These are phyloP conservation scores for Trypanosoma grayi DNA, from an alignment of 208 protist genomes.

Conservation along the genomic window DNA sequence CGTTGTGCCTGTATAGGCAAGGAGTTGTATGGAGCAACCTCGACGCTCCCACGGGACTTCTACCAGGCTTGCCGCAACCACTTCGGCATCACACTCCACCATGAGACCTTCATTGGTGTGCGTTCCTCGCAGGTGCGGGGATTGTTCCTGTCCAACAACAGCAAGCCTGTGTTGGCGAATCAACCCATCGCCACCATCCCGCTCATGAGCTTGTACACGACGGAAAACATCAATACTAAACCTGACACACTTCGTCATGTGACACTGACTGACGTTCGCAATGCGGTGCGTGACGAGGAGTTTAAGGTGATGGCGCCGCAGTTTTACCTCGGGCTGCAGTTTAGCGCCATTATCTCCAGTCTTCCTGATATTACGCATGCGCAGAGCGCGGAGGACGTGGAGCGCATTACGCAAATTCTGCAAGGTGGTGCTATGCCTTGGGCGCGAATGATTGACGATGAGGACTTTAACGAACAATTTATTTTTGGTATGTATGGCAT, in stretches of 20 bases:
- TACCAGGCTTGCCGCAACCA: slow-evolving; percentile 50
- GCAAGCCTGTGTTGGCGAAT: slow-evolving; percentile 61
- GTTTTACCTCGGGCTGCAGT: slow-evolving; percentile 82
- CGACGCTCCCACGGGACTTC: slow-evolving; percentile 74
- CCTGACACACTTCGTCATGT: slow-evolving; percentile 63
- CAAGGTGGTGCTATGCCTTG: slow-evolving; percentile 66
- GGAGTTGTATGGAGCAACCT: slow-evolving; percentile 64
- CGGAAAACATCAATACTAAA: slow-evolving; percentile 65
- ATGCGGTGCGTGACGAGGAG: slow-evolving; percentile 66
- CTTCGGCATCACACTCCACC: slow-evolving; percentile 69
- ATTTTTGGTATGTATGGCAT: slow-evolving; percentile 90
- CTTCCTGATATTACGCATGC: slow-evolving; percentile 64
- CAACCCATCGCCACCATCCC: slow-evolving; percentile 77
- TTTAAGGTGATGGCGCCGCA: slow-evolving; percentile 86
- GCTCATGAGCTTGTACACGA: slow-evolving; percentile 57
- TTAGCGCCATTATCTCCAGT: slow-evolving; percentile 61
- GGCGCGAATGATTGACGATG: slow-evolving; percentile 85
- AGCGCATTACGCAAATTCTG: slow-evolving; percentile 36
- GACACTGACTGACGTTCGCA: slow-evolving; percentile 47
- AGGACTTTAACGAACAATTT: slow-evolving; percentile 89
- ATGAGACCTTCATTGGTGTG: slow-evolving; percentile 78
- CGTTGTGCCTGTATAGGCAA: slow-evolving; percentile 45
- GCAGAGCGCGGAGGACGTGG: slow-evolving; percentile 36
- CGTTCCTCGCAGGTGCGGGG: slow-evolving; percentile 81
- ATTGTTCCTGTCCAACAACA: slow-evolving; percentile 54